phyloP scores from a whole-genome alignment of 306 rosid genomes.

The Prunus salicina region DNA sequence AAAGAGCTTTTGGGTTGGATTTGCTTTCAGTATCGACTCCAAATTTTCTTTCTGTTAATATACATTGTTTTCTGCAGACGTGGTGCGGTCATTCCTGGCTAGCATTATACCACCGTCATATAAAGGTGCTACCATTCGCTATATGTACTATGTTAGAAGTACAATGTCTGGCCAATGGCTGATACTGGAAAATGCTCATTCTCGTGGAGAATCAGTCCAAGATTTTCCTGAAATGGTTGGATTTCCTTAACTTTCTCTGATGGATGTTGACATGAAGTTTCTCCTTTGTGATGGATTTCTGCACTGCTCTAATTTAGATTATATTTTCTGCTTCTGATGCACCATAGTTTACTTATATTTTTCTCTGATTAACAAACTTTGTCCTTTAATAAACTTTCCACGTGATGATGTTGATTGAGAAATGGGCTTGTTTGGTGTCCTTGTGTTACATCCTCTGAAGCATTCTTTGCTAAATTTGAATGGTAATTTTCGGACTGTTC shows the following conservation, averaged over 20 bases:
- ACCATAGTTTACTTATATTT: background rate
- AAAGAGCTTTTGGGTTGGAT: background rate
- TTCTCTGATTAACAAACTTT: background rate
- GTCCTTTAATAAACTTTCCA: background rate
- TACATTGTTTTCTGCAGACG: constrained; percentile 48
- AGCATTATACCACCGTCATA: constrained; percentile 82
- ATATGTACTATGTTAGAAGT: constrained; percentile 75
- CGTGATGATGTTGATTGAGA: background rate
- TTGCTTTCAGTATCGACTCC: background rate
- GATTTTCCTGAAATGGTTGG: constrained; percentile 75
- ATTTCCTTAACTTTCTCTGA: constrained; percentile 34
- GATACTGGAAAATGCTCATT: constrained; percentile 70
- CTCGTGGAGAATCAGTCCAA: constrained; percentile 57
- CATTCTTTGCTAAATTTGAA: background rate
- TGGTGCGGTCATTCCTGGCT: constrained; percentile 62
- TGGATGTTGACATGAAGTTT: constrained; percentile 18
- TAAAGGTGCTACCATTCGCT: constrained; percentile 93
- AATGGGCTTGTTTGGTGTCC: background rate
- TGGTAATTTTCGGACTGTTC: background rate
- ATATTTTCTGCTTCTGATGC: background rate
- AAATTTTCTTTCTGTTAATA: constrained; percentile 10
- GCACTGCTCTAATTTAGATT: background rate
- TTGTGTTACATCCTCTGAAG: background rate
- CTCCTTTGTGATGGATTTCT: background rate
- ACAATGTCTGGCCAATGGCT: constrained; percentile 77